Evolutionary conservation across 2,329 filamentous ascomycete species (phyloP), one percentile per base, ranked within the genome.

Genomic region (Claviceps sp.): DNA sequence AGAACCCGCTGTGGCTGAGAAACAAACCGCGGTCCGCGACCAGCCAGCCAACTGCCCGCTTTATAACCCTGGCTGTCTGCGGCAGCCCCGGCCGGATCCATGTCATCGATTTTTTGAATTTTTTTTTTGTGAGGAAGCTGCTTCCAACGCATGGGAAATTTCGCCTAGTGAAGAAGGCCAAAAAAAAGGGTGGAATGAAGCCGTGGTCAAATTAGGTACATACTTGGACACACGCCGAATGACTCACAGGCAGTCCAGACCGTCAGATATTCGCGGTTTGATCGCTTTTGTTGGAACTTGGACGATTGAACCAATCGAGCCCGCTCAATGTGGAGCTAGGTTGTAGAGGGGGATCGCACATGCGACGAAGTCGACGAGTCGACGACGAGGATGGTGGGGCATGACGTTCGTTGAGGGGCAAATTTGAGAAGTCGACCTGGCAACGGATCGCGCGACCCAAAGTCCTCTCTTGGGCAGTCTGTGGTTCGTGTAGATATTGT

Each of bases 351-450:
- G n/a, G n/a, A 42, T 6, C 41, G 20, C 41, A 20, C 18, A 22
- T 44, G 42, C 42, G 20, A 24, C 41, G 41, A 43, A 20, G 3
- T 34, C 38, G 40, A n/a, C 40, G 7, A 34, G 30, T 34, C 30
- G 30, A 50, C n/a, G 48, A 50, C 41, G 55, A 44, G 54, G 54
- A 52, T 51, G 56, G 63, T 61, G 61, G 63, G 59, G 61, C 56
- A 63, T 65, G 63, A 64, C 62, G 62, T 63, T 20, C 20, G 44
- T 62, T 56, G 52, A 55, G 55, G 56, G 51, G 53, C 45, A 34
- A 43, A 37, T 18, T 30, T 16, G 26, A 37, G 13, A 16, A 51
- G 30, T 34, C 30, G 9, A 11, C 30, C 4, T 34, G 30, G 30
- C 30, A 34, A 34, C 30, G 30, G 3, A 34, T 34, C 30, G 30